A percentile compares a stretch with the other conserved stretches of the same genome.
These are phyloP conservation scores for Pseudocercospora fijiensis DNA, from an alignment of 2,329 filamentous ascomycete species.

Conservation along the genomic window DNA sequence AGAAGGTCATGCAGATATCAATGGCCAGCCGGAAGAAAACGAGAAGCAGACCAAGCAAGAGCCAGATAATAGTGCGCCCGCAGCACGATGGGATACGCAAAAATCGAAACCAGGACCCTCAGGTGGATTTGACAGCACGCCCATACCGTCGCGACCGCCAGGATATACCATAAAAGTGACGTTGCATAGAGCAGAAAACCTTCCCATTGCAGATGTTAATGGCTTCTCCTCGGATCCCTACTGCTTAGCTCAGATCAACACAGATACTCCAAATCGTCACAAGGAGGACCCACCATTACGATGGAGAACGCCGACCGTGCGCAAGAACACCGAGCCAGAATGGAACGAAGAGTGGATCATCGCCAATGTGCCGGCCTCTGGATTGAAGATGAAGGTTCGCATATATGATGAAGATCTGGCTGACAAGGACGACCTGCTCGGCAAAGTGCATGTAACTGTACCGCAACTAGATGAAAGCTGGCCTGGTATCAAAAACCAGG, in stretches of 20 bases:
- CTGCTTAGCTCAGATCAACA: conserved; percentile 71
- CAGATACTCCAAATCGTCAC: conserved; percentile 69
- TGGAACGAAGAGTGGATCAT: conserved; percentile 90
- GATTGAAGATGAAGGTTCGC: conserved; percentile 80
- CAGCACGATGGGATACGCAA: conserved; percentile 12
- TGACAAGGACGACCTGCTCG: conserved; percentile 82
- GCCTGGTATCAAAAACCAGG: conserved; percentile 64
- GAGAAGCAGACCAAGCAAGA: conserved; percentile 24
- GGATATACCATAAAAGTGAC: conserved; percentile 85
- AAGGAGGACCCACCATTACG: conserved; percentile 78
- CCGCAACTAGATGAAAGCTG: conserved; percentile 62
- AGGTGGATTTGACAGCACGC: conserved; percentile 78
- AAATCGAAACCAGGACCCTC: conserved; percentile 50
- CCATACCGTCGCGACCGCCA: conserved; percentile 65
- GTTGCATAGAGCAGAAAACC: conserved; percentile 75
- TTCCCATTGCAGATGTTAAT: conserved; percentile 78
- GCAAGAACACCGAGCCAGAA: conserved; percentile 67
- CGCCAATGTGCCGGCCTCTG: conserved; percentile 76
- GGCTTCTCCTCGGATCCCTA: conserved; percentile 81
- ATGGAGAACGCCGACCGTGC: conserved; percentile 73
- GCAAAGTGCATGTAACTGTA: conserved; percentile 74
- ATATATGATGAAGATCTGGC: conserved; percentile 87
- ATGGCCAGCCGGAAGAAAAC: conserved; percentile 16
- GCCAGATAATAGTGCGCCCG: conserved; percentile 8
- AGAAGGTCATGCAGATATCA: conserved; percentile 8